These are phyloP conservation scores for Trichocomaceae sp. DNA, from an alignment of 2,329 filamentous ascomycete genomes.

Conservation along the genomic window DNA sequence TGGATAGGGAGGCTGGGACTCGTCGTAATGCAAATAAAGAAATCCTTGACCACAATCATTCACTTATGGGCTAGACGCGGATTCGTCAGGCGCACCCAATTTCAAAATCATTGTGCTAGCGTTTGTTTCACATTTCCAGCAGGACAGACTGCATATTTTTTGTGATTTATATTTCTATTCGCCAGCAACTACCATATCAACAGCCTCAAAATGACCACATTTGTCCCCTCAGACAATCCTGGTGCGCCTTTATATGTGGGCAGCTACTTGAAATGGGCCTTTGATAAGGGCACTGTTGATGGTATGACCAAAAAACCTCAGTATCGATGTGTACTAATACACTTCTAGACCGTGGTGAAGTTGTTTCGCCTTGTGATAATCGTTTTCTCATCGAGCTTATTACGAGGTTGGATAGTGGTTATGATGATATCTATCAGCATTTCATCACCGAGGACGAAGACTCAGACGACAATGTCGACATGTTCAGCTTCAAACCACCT, in stretches of 20 bases:
- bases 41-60: constrained; percentile 3
- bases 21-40: constrained; percentile 8
- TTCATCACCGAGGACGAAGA: neutral
- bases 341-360: constrained; percentile 4
- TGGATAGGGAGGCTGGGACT: constrained; percentile 7
- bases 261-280: constrained; percentile 3
- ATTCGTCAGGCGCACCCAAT: neutral
- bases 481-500: constrained; percentile 18
- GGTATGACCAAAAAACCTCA: neutral
- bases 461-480: neutral
- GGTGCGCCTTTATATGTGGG: constrained; percentile 10
- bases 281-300: constrained; percentile 7
- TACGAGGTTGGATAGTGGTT: constrained; percentile 1
- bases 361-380: constrained; percentile 4
- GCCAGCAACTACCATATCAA: neutral
- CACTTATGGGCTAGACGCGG: neutral
- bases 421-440: constrained; percentile 1
- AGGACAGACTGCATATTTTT: neutral
- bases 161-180: neutral
- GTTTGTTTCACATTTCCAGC: neutral
- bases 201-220: neutral
- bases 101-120: constrained; percentile 1
- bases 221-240: constrained; percentile 6
- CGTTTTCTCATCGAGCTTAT: constrained; percentile 10
- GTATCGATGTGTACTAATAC: constrained; percentile 1